These are phyloP conservation scores for Verticillium alfalfae DNA, from an alignment of 2,329 filamentous ascomycete species.

Conservation along the genomic window DNA sequence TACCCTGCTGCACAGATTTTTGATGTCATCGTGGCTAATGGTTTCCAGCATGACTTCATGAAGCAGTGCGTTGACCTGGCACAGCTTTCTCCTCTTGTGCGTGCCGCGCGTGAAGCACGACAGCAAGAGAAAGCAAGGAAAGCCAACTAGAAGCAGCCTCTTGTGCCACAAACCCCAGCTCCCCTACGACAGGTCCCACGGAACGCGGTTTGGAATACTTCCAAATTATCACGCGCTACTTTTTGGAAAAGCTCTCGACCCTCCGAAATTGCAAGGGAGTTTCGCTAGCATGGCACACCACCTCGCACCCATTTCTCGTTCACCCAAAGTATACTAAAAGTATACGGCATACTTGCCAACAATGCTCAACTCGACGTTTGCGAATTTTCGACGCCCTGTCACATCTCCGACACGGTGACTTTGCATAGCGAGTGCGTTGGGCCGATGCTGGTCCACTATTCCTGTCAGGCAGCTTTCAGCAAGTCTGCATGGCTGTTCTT, in stretches of 20 bases:
- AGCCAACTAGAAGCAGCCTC: conserved; percentile 30
- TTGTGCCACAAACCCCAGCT: neutral
- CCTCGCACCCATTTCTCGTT: neutral
- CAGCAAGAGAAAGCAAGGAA: conserved; percentile 79
- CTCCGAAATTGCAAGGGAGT: neutral
- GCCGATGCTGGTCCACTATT: neutral
- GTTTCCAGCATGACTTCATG: conserved; percentile 71
- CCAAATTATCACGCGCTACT: neutral
- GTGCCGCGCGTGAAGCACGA: conserved; percentile 77
- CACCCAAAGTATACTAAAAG: neutral
- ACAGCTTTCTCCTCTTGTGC: conserved; percentile 80
- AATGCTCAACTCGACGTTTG: neutral
- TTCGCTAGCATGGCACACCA: neutral
- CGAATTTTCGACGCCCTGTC: neutral
- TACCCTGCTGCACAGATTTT: too few relatives aligned
- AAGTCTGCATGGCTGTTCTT: neutral
- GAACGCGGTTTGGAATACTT: neutral
- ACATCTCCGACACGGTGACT: neutral
- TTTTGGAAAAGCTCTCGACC: neutral
- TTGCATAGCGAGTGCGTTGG: neutral
- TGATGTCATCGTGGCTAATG: neutral
- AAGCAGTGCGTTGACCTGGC: conserved; percentile 66
- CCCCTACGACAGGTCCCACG: neutral
- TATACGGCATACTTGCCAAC: neutral
- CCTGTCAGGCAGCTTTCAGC: neutral